phyloP scores from a whole-genome alignment of 306 rosid genomes.

The Senna siamea region DNA sequence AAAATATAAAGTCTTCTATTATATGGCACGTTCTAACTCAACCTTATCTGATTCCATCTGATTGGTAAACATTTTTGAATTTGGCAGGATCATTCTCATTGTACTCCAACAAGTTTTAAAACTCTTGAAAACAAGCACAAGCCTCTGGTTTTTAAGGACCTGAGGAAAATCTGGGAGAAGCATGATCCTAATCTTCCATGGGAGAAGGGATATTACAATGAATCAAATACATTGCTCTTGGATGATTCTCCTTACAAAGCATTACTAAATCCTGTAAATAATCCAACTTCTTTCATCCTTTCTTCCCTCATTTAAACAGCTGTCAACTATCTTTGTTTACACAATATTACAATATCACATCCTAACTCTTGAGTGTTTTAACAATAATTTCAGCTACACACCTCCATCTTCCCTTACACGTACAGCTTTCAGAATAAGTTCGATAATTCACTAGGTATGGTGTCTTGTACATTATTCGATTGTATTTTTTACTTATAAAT shows the following conservation, averaged over 20 bases:
- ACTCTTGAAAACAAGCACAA: slow-evolving; percentile 67
- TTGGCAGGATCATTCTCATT: slow-evolving; percentile 61
- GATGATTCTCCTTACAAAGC: slow-evolving; percentile 96
- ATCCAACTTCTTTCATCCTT: neutral
- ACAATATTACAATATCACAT: neutral
- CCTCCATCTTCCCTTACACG: slow-evolving; percentile 65
- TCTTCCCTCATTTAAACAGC: neutral
- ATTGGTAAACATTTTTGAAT: slow-evolving; percentile 21
- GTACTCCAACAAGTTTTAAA: slow-evolving; percentile 61
- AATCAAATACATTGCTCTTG: slow-evolving; percentile 74
- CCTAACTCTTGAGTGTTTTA: slow-evolving; percentile 33
- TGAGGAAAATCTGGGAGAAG: slow-evolving; percentile 82
- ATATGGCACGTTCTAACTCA: too few relatives aligned
- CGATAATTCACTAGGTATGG: slow-evolving; percentile 73
- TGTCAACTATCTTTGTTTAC: neutral
- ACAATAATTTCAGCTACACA: slow-evolving; percentile 54
- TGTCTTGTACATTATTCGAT: slow-evolving; percentile 13
- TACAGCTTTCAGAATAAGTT: slow-evolving; percentile 45
- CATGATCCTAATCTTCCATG: slow-evolving; percentile 77
- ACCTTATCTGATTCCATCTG: neutral
- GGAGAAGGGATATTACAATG: slow-evolving; percentile 67
- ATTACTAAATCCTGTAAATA: slow-evolving; percentile 75
- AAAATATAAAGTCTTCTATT: too few relatives aligned
- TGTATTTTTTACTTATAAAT: neutral
- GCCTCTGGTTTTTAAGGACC: slow-evolving; percentile 75